A percentile compares a stretch with the other conserved stretches of the same genome.
phyloP scores from a whole-genome alignment of 371 early-diverging fungal species.

The Blakeslea trispora region DNA sequence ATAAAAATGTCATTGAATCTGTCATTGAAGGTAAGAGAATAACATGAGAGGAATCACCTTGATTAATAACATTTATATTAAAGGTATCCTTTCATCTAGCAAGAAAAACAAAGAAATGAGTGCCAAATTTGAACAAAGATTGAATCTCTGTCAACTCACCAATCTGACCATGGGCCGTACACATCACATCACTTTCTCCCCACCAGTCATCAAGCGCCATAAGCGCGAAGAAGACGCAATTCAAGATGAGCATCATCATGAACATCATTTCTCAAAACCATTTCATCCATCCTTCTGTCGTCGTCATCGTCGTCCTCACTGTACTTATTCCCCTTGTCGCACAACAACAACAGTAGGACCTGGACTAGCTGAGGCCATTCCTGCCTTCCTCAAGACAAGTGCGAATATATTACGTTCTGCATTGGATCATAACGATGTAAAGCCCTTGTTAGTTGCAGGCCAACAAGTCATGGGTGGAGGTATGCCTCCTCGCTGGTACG shows the following conservation, averaged over 20 bases:
- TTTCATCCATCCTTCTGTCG: slow-evolving; percentile 10
- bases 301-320: slow-evolving; percentile 9
- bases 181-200: slow-evolving; percentile 51
- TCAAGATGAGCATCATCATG: not conserved
- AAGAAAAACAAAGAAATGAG: slow-evolving; percentile 44
- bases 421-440: slow-evolving; percentile 31
- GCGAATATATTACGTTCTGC: slow-evolving; percentile 52
- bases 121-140: slow-evolving; percentile 56
- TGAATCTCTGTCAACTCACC: slow-evolving; percentile 62
- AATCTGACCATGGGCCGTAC: slow-evolving; percentile 59
- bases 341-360: slow-evolving; percentile 6
- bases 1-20: slow-evolving; percentile 53
- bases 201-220: slow-evolving; percentile 26
- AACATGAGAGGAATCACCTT: not conserved
- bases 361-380: slow-evolving; percentile 57
- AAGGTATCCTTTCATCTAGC: slow-evolving; percentile 47
- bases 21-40: slow-evolving; percentile 43
- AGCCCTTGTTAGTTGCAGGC: slow-evolving; percentile 43
- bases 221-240: slow-evolving; percentile 21
- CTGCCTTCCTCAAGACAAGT: slow-evolving; percentile 58
- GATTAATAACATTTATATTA: not conserved
- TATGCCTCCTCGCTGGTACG: slow-evolving; percentile 62
- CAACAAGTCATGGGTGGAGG: slow-evolving; percentile 56
- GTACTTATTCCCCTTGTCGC: slow-evolving; percentile 8
- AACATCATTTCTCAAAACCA: slow-evolving; percentile 3